Evolutionary conservation across 805 yeast species (phyloP).

Genomic region (Candida glaebosa): DNA sequence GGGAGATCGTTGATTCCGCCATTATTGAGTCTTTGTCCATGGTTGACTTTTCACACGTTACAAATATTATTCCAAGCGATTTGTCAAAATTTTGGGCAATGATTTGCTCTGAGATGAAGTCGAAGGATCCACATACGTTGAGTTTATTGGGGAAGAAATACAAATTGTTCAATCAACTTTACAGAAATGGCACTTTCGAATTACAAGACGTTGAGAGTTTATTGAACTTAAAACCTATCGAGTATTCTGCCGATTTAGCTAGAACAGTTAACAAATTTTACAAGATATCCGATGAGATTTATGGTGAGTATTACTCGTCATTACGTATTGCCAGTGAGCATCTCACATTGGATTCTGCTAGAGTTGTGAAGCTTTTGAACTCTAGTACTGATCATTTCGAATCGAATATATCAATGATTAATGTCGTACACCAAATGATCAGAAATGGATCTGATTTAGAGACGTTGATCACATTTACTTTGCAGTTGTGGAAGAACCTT

Average conservation of each 20-base stretch:
- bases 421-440: constrained; percentile 15
- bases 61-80: constrained; percentile 8
- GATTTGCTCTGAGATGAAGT: constrained; percentile 14
- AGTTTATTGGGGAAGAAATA: constrained; percentile 18
- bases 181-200: constrained; percentile 8
- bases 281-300: constrained; percentile 39
- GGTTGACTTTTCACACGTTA: constrained; percentile 15
- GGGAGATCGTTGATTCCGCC: constrained; percentile 8
- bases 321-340: constrained; percentile 5
- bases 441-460: constrained; percentile 7
- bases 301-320: constrained; percentile 17
- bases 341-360: not conserved
- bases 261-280: constrained; percentile 33
- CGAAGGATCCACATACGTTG: constrained; percentile 19
- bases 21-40: constrained; percentile 18
- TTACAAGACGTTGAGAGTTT: constrained; percentile 3
- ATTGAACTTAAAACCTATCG: not conserved
- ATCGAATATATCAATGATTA: constrained; percentile 23
- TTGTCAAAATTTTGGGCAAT: constrained; percentile 16
- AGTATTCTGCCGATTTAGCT: constrained; percentile 11
- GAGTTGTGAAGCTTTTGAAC: constrained; percentile 11
- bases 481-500: constrained; percentile 56
- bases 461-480: constrained; percentile 29
- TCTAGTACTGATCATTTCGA: constrained; percentile 19
- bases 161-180: constrained; percentile 24